Base-by-base conservation (phyloP, 352 stramenopile species). In the Phytophthora macrochlamydospora region DNA sequence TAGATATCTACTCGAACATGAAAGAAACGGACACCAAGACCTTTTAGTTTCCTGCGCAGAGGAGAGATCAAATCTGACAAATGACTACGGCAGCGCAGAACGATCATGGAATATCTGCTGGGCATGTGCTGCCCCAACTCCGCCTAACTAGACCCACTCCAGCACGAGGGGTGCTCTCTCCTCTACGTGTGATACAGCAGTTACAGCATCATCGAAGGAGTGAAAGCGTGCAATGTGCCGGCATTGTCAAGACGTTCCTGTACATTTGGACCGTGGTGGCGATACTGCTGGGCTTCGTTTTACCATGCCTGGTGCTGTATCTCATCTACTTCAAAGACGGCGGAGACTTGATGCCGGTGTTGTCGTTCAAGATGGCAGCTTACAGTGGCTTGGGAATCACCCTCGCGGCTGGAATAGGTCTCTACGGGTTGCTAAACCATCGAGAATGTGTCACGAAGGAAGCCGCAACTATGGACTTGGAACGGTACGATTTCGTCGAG, bases 321-420 rank as follows among this genome's bases (percentile, higher is more conserved):
- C 61, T 85, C 13, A 62, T 88, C 24, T 91, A 82, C 57, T 85
- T 89, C 49, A 76, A 90, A 55, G 70, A 83, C 6, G 84, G 85
- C 32, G 81, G 79, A 1, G 69, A 77, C 30, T 73, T 92, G 24
- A 71, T 79, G 3, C 79, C 83, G 4, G 63, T 63, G 2, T 61
- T 86, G 0, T 75, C 79, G 31, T 89, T 87, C 53, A 79, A 78
- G 57, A 45, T 91, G 30, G 76, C 81, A 12, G 75, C 76, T 12
- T 89, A 82, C 50, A 82, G 74, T 5, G 78, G 75, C 1, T 48
- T 88, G 1, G 75, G 57, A 3, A 51, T 89, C 37, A 56, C 78
- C 2, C 35, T 90, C n/a, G 69, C 83, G 6, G 83, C 76, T 2
- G 51, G 70, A 31, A 51, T 84, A 0, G 74, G 83, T 0, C 62